Percentiles rank a stretch among this genome's conserved stretches.
Conservation (phyloP, 2,329 filamentous ascomycete genomes). For the Colletotrichum karsti region DNA sequence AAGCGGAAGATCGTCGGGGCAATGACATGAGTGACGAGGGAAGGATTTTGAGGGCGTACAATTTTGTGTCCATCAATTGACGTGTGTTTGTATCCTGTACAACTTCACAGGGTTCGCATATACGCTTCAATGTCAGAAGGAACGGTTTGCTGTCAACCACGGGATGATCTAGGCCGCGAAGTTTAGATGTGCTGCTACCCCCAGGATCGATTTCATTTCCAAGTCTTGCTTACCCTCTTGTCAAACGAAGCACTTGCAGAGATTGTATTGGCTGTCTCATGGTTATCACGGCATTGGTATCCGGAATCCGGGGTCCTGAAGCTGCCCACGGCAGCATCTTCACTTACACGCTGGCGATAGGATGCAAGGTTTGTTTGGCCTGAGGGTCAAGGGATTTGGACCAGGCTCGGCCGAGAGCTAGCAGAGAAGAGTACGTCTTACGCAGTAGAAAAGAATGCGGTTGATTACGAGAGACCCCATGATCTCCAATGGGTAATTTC, state of each 20-base stretch:
- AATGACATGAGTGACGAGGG: not conserved
- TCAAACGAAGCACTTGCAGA: too few relatives aligned
- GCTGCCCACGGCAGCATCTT: not conserved
- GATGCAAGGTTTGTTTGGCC: not conserved
- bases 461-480: not conserved
- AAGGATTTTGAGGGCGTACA: not conserved
- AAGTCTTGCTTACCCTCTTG: not conserved
- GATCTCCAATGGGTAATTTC: not conserved
- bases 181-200: not conserved
- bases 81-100: not conserved
- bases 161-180: not conserved
- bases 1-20: not conserved
- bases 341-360: not conserved
- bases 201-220: conserved; percentile 7
- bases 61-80: not conserved
- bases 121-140: not conserved
- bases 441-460: not conserved
- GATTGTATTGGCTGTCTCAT: not conserved
- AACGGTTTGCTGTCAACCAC: not conserved
- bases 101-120: not conserved
- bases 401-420: not conserved
- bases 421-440: not conserved
- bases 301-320: not conserved
- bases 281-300: not conserved
- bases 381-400: not conserved